These are phyloP conservation scores for Pyronema omphalodes DNA, from an alignment of 495 filamentous ascomycete species.

Conservation along the genomic window DNA sequence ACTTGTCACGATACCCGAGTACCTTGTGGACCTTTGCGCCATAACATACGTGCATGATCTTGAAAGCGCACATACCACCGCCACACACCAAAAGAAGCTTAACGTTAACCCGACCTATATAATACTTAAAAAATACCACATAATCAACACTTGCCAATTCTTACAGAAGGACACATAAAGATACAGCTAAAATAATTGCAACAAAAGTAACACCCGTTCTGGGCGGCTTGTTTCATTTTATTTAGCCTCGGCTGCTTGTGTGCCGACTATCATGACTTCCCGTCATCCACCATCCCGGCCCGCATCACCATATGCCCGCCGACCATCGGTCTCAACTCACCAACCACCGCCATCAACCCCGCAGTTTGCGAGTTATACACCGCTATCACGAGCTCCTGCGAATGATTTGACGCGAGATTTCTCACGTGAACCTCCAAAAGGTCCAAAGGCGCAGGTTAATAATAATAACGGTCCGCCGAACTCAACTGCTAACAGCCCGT, in stretches of 20 bases:
- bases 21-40: neutral
- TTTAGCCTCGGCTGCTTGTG: slow-evolving; percentile 1
- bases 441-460: slow-evolving; percentile 16
- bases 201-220: neutral
- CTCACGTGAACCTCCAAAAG: slow-evolving; percentile 21
- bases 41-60: slow-evolving; percentile 4
- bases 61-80: slow-evolving; percentile 2
- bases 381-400: neutral
- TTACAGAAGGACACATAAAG: neutral
- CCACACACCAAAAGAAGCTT: slow-evolving; percentile 4
- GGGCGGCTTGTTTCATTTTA: neutral
- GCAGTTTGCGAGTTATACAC: slow-evolving; percentile 17
- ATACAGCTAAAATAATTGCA: neutral
- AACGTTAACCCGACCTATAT: neutral
- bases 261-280: slow-evolving; percentile 3
- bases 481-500: slow-evolving; percentile 4
- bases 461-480: slow-evolving; percentile 8
- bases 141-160: neutral
- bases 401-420: slow-evolving; percentile 2
- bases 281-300: slow-evolving; percentile 6
- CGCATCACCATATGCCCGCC: slow-evolving; percentile 10
- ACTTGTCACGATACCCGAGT: too few relatives aligned
- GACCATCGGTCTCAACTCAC: slow-evolving; percentile 23
- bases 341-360: slow-evolving; percentile 22
- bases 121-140: slow-evolving; percentile 1